Conservation (phyloP, 1,284 basidiomycete species). For the Wolfiporia cocos region DNA sequence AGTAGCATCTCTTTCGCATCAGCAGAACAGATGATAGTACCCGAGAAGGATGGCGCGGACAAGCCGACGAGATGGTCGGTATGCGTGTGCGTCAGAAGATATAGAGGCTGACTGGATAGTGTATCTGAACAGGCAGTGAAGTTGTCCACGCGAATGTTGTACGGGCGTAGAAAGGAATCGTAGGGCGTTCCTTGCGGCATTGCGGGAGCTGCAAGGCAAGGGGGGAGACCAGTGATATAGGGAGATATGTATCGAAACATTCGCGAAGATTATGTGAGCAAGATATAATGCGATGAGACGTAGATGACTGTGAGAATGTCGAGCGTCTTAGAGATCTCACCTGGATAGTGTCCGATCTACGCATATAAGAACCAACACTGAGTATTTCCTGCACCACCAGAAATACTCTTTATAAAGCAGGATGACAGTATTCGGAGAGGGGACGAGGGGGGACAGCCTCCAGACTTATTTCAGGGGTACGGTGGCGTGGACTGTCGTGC, state of each 20-base stretch:
- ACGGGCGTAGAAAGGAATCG: slow-evolving; percentile 59
- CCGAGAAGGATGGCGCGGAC: slow-evolving; percentile 61
- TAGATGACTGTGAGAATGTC: too few relatives aligned
- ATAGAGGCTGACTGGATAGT: slow-evolving; percentile 48
- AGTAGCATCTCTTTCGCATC: slow-evolving; percentile 84
- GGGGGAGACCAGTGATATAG: not conserved
- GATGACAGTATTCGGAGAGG: too few relatives aligned
- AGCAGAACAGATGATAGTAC: slow-evolving; percentile 65
- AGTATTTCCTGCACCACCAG: too few relatives aligned
- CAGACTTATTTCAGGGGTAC: too few relatives aligned
- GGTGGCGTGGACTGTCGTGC: too few relatives aligned
- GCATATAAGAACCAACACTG: too few relatives aligned
- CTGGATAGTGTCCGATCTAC: too few relatives aligned
- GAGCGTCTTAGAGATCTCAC: too few relatives aligned
- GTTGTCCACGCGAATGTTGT: slow-evolving; percentile 76
- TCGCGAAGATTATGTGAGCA: not conserved
- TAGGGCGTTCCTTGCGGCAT: slow-evolving; percentile 73
- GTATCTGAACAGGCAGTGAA: slow-evolving; percentile 43
- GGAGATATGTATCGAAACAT: not conserved
- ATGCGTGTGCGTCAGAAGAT: slow-evolving; percentile 81
- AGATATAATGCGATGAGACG: not conserved
- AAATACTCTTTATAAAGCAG: too few relatives aligned
- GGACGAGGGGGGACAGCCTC: too few relatives aligned
- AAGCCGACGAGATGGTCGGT: slow-evolving; percentile 75
- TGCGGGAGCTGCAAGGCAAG: slow-evolving; percentile 1